Evolutionary conservation across 2,329 filamentous ascomycete genomes (phyloP).

Genomic region (Epichloe glyceriae): DNA sequence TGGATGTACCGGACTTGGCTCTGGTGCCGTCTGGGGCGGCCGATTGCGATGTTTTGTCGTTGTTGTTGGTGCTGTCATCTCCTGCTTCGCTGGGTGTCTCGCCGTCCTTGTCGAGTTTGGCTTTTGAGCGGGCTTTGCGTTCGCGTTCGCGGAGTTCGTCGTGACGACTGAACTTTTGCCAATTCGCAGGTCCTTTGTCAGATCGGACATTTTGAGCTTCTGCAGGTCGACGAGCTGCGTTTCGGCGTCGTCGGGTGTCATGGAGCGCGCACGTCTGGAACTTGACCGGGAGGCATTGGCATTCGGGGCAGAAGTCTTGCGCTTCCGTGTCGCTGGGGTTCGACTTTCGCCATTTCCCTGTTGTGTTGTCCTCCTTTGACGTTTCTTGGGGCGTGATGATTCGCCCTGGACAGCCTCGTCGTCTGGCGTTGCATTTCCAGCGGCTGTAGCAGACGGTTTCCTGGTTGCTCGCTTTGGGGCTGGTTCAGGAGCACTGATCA

Average conservation of each 20-base stretch:
- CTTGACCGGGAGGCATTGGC: conserved; percentile 12
- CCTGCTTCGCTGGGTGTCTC: conserved; percentile 13
- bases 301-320: conserved; percentile 14
- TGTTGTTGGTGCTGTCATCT: conserved; percentile 4
- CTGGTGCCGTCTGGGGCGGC: conserved; percentile 5
- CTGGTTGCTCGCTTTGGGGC: conserved; percentile 8
- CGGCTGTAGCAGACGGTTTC: conserved; percentile 7
- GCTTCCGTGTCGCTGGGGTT: conserved; percentile 15
- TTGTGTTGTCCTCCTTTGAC: conserved; percentile 18
- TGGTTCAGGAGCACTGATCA: conserved; percentile 3
- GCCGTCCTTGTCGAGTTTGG: conserved; percentile 16
- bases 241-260: conserved; percentile 53
- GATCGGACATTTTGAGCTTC: conserved; percentile 57
- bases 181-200: conserved; percentile 55
- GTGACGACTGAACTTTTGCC: conserved; percentile 67
- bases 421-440: conserved; percentile 9
- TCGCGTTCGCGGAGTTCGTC: conserved; percentile 59
- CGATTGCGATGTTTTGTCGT: conserved; percentile 7
- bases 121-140: conserved; percentile 26
- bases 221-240: conserved; percentile 49
- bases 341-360: conserved; percentile 9
- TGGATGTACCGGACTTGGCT: conserved; percentile 5
- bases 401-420: neutral
- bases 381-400: conserved; percentile 16
- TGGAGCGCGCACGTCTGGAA: conserved; percentile 28